These are phyloP conservation scores for Colletotrichum tabaci DNA, from an alignment of 2,329 filamentous ascomycete genomes.

Conservation along the genomic window DNA sequence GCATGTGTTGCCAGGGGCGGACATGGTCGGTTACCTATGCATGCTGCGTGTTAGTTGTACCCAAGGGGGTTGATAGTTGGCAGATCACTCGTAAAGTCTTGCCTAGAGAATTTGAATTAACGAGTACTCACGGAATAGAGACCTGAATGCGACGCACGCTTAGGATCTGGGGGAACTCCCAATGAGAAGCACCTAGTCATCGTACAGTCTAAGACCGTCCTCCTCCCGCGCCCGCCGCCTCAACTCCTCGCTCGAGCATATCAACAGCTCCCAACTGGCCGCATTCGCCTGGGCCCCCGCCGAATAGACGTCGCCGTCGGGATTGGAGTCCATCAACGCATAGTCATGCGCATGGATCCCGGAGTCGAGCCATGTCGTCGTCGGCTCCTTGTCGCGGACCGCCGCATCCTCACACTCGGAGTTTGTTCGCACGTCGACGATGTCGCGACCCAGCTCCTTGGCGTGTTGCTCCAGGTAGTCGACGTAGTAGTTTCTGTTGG, in stretches of 20 bases:
- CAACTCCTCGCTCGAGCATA: too few species aligned
- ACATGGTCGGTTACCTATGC: not conserved
- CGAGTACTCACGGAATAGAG: too few species aligned
- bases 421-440: not conserved
- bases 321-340: too few species aligned
- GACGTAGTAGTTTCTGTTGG: constrained; percentile 20
- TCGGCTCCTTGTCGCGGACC: constrained; percentile 20
- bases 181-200: not conserved
- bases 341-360: not conserved
- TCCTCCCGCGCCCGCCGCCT: too few species aligned
- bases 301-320: too few species aligned
- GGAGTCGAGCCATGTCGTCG: constrained; percentile 3
- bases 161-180: too few species aligned
- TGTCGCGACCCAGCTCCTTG: not conserved
- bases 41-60: not conserved
- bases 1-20: not conserved
- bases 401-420: constrained; percentile 15
- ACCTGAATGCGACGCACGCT: too few species aligned
- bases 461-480: constrained; percentile 8
- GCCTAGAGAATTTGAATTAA: too few species aligned
- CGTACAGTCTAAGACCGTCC: not conserved
- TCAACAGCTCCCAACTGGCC: too few species aligned
- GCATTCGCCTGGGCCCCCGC: too few species aligned
- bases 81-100: too few species aligned
- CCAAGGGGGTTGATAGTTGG: too few species aligned